Conservation (phyloP, 2,329 filamentous ascomycete genomes). For the Colletotrichum liaoningense region DNA sequence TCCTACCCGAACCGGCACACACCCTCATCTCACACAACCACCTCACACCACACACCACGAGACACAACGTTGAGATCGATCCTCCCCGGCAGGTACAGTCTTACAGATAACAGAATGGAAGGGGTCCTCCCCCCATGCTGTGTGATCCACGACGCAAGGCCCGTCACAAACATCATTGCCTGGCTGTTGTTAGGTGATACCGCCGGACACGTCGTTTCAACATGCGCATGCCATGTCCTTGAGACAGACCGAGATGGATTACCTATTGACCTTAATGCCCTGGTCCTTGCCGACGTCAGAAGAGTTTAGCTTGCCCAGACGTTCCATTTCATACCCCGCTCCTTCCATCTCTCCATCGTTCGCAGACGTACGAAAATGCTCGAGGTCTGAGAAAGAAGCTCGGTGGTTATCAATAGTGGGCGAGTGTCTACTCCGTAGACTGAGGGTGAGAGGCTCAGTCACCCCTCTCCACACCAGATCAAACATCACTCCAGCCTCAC, state of each 20-base stretch:
- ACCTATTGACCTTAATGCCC: not conserved
- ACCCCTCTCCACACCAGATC: not conserved
- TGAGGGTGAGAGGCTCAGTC: not conserved
- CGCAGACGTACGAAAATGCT: not conserved
- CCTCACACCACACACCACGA: not conserved
- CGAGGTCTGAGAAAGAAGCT: not conserved
- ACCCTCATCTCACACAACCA: not conserved
- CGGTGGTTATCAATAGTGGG: not conserved
- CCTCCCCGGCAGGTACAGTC: not conserved
- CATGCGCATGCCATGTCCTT: conserved; percentile 3
- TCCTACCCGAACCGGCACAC: conserved; percentile 20
- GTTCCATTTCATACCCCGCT: not conserved
- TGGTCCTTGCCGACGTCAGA: not conserved
- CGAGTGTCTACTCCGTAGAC: not conserved
- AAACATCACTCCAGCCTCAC: not conserved
- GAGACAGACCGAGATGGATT: not conserved
- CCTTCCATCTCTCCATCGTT: not conserved
- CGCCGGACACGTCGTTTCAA: conserved; percentile 22
- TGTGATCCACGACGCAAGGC: not conserved
- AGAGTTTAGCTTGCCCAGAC: not conserved
- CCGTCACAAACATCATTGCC: conserved; percentile 6
- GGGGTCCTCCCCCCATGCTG: not conserved
- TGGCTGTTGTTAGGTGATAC: conserved; percentile 15
- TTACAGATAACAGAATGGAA: not conserved
- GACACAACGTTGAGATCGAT: not conserved